Conservation (phyloP, 257 asterid species). For the Solanum virginianum region DNA sequence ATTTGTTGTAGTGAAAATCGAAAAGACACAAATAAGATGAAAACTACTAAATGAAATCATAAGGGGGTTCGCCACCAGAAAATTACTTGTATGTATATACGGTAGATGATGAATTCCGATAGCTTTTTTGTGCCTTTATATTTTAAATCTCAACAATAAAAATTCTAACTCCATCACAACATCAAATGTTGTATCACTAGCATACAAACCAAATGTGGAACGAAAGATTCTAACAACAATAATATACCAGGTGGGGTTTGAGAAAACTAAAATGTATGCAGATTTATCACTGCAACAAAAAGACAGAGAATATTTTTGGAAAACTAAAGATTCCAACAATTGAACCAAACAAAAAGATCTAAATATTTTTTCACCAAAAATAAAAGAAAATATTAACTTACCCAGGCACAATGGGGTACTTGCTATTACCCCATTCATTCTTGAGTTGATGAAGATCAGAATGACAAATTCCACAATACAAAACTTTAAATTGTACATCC, state of each 20-base stretch:
- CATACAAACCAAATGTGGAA: too few species aligned
- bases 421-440: slow-evolving; percentile 37
- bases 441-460: slow-evolving; percentile 37
- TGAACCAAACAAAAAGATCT: background rate
- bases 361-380: background rate
- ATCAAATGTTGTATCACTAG: background rate
- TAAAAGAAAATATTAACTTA: background rate
- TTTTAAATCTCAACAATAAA: background rate
- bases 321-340: background rate
- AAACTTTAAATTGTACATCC: slow-evolving; percentile 39
- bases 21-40: background rate
- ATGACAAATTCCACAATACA: slow-evolving; percentile 45
- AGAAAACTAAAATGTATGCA: too few species aligned
- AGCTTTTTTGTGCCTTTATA: background rate
- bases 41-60: background rate
- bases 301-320: too few species aligned
- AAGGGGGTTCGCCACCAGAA: background rate
- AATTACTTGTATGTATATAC: background rate
- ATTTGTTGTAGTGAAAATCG: too few species aligned
- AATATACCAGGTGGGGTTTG: too few species aligned
- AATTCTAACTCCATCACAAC: background rate
- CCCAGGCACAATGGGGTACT: slow-evolving; percentile 44
- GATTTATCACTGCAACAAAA: too few species aligned
- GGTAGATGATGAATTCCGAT: background rate
- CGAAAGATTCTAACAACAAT: too few species aligned